Percentiles rank a stretch among this genome's conserved stretches.
Conservation (phyloP, 352 stramenopile genomes). For the Thraustochytrium sp. region DNA sequence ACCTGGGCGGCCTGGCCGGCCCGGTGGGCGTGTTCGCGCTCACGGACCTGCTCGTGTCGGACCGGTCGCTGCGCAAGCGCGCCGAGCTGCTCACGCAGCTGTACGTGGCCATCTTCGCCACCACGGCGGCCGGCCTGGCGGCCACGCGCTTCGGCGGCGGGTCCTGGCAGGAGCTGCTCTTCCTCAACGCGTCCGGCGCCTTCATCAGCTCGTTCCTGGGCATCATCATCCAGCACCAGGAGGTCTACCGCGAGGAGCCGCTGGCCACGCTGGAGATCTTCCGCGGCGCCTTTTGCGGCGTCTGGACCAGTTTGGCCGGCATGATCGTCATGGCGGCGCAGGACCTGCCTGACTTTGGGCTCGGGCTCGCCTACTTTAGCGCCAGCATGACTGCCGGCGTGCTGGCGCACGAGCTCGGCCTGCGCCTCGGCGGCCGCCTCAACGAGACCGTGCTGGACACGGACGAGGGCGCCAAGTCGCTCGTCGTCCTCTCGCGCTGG, state of each 20-base stretch:
- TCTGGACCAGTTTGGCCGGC: constrained; percentile 1
- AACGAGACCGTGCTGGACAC: background rate
- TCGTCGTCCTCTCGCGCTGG: background rate
- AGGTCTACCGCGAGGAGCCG: background rate
- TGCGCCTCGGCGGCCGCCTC: background rate
- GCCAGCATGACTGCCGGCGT: background rate
- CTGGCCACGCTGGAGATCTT: background rate
- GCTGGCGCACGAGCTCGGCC: background rate
- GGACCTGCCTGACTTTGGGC: background rate
- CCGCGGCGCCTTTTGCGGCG: constrained; percentile 13
- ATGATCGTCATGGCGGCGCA: constrained; percentile 7
- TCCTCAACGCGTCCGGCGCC: constrained; percentile 11
- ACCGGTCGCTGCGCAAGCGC: background rate
- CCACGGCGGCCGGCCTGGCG: background rate
- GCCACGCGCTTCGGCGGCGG: background rate
- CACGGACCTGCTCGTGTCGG: background rate
- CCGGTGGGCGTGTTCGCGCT: background rate
- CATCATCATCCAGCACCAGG: constrained; percentile 12
- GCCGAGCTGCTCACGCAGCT: background rate
- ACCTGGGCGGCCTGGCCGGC: background rate
- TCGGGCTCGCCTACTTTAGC: background rate
- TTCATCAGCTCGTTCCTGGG: background rate
- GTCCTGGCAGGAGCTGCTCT: background rate
- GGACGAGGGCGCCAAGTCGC: background rate
- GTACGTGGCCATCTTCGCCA: constrained; percentile 25